These are phyloP conservation scores for Eutypa lata DNA, from an alignment of 2,329 filamentous ascomycete genomes.

Conservation along the genomic window DNA sequence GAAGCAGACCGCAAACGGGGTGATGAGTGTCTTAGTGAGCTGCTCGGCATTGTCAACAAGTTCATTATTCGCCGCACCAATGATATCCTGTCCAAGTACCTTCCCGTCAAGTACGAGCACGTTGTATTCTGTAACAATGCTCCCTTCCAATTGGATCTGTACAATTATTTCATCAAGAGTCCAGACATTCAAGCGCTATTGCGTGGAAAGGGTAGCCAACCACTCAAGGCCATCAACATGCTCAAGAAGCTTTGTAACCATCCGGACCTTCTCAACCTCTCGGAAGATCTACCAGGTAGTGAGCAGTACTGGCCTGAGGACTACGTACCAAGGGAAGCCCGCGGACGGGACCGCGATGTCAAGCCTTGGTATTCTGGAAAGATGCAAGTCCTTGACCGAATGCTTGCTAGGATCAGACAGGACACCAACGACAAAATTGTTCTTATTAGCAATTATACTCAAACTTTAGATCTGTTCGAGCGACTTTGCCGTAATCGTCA, in stretches of 20 bases:
- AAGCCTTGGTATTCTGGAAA: slow-evolving; percentile 97
- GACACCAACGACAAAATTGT: slow-evolving; percentile 99
- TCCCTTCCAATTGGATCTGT: slow-evolving; percentile 87
- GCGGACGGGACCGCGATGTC: slow-evolving; percentile 86
- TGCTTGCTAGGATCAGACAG: slow-evolving; percentile 91
- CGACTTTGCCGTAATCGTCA: slow-evolving; percentile 78
- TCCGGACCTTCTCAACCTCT: slow-evolving; percentile 82
- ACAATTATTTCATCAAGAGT: slow-evolving; percentile 96
- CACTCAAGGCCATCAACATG: slow-evolving; percentile 92
- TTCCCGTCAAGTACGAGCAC: slow-evolving; percentile 98
- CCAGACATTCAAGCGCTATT: slow-evolving; percentile 91
- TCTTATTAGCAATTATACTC: slow-evolving; percentile 96
- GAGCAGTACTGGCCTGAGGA: slow-evolving; percentile 80
- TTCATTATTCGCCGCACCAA: slow-evolving; percentile 98
- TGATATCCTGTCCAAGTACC: slow-evolving; percentile 95
- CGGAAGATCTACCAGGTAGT: slow-evolving; percentile 81
- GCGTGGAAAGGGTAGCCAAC: slow-evolving; percentile 90
- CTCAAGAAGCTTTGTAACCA: slow-evolving; percentile 99
- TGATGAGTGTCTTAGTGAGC: slow-evolving; percentile 76
- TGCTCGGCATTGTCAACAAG: slow-evolving; percentile 87
- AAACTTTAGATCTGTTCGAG: slow-evolving; percentile 92
- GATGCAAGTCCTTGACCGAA: slow-evolving; percentile 96
- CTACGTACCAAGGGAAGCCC: slow-evolving; percentile 81
- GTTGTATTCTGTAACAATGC: slow-evolving; percentile 97
- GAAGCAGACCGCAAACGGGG: slow-evolving; percentile 80